Percentiles rank a stretch among this genome's conserved stretches.
Evolutionary conservation across 306 rosid species (phyloP).

Genomic region (Dryas drummondii): DNA sequence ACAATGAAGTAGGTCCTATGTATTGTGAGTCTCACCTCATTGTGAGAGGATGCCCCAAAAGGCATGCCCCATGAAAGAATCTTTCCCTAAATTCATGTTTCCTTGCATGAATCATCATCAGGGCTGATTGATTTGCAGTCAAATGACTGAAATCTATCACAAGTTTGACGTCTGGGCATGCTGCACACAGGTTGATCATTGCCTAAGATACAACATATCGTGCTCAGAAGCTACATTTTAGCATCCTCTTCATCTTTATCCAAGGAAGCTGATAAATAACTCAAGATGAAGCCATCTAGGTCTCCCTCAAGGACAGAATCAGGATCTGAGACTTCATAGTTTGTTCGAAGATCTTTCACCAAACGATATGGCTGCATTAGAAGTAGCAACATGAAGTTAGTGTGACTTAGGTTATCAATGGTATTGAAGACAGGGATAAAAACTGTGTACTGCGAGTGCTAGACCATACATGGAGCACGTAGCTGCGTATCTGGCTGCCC

Average conservation of each 20-base stretch:
- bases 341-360: constrained; percentile 96
- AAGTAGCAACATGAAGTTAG: constrained; percentile 21
- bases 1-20: too few relatives aligned
- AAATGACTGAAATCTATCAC: neutral
- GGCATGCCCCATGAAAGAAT: too few relatives aligned
- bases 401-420: constrained; percentile 9
- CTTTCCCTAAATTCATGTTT: neutral
- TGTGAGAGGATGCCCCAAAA: too few relatives aligned
- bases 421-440: neutral
- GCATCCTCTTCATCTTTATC: constrained; percentile 57
- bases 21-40: too few relatives aligned
- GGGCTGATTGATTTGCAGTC: neutral
- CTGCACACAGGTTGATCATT: constrained; percentile 8
- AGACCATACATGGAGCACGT: constrained; percentile 81
- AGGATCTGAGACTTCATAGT: constrained; percentile 87
- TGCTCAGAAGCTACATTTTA: constrained; percentile 25
- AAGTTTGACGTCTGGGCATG: neutral
- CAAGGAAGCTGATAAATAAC: constrained; percentile 77
- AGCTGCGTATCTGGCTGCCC: constrained; percentile 97
- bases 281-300: constrained; percentile 76
- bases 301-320: constrained; percentile 93
- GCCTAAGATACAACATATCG: constrained; percentile 5
- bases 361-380: constrained; percentile 82
- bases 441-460: constrained; percentile 10
- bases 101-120: neutral